Evolutionary conservation across 441 rosid species (phyloP), one percentile per base, ranked within the genome.

Genomic region (Populus hybrid): DNA sequence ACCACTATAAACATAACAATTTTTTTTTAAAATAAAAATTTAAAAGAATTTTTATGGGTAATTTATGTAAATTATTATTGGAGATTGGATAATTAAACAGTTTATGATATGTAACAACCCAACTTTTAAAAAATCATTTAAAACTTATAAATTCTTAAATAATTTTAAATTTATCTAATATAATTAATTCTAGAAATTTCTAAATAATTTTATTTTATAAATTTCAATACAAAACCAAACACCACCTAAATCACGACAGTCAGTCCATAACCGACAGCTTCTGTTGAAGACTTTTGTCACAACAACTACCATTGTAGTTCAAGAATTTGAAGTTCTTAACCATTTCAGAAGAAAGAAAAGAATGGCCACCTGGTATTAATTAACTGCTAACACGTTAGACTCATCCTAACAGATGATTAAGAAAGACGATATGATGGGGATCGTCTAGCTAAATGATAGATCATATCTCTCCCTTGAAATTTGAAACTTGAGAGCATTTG

Each of bases 21-120:
- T 0, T 34, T 1, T 32, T 0, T 32, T 32, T 32, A 0, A 32
- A 6, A 34, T 34, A 34, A 6, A 34, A 34, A 6, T 34, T 6
- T 5, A 34, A 34, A 1, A 34, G 1, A 6, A 1, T 34, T 6
- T 6, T 34, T 7, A 6, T 0, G 0, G 1, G 1, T 34, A 5
- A 34, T 34, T 34, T 6, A 7, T 34, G 1, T 34, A 1, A 34
- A 34, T 34, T 34, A 34, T 34, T 34, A 1, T 34, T 34, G 0
- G 1, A 34, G 0, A 0, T 6, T 34, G 0, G 1, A 34, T 1
- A 34, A 34, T 34, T 34, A 34, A 6, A 34, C 0, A 0, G 0
- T 0, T 6, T 34, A 0, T 34, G 6, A 0, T 34, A 6, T 34
- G 0, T 0, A 0, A 34, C 8, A 34, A 34, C 36, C 1, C 0